Base-by-base conservation (phyloP, 768 basidiomycete genomes). In the Mycena rosella region DNA sequence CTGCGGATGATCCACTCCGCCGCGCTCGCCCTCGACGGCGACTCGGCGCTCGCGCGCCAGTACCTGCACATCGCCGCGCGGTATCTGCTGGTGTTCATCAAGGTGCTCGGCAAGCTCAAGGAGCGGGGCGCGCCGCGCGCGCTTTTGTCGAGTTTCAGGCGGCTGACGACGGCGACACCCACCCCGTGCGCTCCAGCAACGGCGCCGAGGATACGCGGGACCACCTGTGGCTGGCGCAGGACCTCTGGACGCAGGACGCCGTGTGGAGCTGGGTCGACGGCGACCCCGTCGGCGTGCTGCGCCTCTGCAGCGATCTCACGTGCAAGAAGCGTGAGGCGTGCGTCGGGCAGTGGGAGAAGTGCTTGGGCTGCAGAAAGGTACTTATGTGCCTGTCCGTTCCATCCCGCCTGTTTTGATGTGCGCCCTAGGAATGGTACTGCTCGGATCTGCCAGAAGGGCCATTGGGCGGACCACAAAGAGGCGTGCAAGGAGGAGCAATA, bases 131-230 rank as follows among this genome's bases (percentile, higher is more conserved):
- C n/a, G n/a, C n/a, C n/a, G n/a, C n/a, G n/a, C n/a, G n/a, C n/a
- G n/a, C n/a, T n/a, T n/a, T n/a, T n/a, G n/a, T n/a, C n/a, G n/a
- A n/a, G n/a, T n/a, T n/a, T n/a, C n/a, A n/a, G n/a, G n/a, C n/a
- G n/a, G n/a, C n/a, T 26, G 81, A 69, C 5, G 70, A 72, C 17
- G 73, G 80, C 29, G 78, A 79, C 57, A 73, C 61, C 30, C 68
- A 73, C 15, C 68, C 80, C 5, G 20, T 68, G 76, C 36, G 76
- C 60, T 13, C 60, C 6, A 18, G 61, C 24, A 83, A 85, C 60
- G 79, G 82, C 1, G 74, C 79, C 1, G 84, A 84, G 67, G 82
- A 82, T 29, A 84, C 84, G n/a, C 83, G 83, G 38, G 85, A 85
- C 70, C 83, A 85, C 72, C 72, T 84, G 11, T 86, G 80, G 79